Percentiles rank a stretch among this genome's conserved stretches.
Conservation (phyloP, 805 yeast genomes). For the Scheffersomyces coipomensis region DNA sequence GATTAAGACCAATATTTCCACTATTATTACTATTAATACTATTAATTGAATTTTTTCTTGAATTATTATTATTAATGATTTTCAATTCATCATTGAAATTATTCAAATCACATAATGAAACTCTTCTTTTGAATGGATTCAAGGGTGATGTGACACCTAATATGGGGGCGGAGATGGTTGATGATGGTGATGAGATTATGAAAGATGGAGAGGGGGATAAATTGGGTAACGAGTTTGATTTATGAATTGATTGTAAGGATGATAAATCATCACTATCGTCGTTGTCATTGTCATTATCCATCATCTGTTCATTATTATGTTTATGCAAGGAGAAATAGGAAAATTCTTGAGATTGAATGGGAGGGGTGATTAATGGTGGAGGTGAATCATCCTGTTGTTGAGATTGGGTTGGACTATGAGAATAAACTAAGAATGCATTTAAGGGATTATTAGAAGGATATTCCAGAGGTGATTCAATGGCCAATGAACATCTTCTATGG, state of each 20-base stretch:
- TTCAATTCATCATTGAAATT: conserved; percentile 8
- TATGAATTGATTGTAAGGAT: too few relatives aligned
- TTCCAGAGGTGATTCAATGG: conserved; percentile 11
- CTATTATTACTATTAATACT: not conserved
- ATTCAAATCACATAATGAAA: conserved; percentile 15
- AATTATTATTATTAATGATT: not conserved
- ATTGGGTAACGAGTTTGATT: too few relatives aligned
- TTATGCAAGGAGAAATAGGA: too few relatives aligned
- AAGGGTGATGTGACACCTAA: too few relatives aligned
- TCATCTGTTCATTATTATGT: too few relatives aligned
- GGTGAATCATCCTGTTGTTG: not conserved
- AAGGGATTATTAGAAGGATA: conserved; percentile 13
- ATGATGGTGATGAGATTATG: too few relatives aligned
- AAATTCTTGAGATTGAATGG: too few relatives aligned
- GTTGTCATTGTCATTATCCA: too few relatives aligned
- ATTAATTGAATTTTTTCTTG: not conserved
- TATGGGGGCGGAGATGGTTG: too few relatives aligned
- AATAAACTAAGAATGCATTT: conserved; percentile 18
- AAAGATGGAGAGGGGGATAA: not conserved
- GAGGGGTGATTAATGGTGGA: too few relatives aligned
- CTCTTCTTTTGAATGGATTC: conserved; percentile 5
- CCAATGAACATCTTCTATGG: conserved; percentile 13
- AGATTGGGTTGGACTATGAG: too few relatives aligned
- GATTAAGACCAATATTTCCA: not conserved
- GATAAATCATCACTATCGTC: too few relatives aligned